Percentiles rank a stretch among this genome's conserved stretches.
phyloP scores from a whole-genome alignment of 78 protist species.

The Dictyostelium firmibasis region DNA sequence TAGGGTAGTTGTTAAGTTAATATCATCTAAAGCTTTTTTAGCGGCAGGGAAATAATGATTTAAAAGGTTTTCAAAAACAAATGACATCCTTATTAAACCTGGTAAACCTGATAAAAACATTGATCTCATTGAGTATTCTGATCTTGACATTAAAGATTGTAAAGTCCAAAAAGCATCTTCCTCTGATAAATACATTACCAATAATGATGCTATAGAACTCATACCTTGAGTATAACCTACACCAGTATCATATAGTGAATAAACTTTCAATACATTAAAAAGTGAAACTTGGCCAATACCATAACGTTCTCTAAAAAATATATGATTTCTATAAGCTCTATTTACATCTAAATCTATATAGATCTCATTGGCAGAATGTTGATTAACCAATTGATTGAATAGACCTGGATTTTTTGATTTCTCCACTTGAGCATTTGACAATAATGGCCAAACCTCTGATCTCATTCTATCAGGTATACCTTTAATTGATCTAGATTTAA shows the following conservation, averaged over 20 bases:
- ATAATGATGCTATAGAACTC: slow-evolving; percentile 54
- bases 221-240: slow-evolving; percentile 75
- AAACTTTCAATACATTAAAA: slow-evolving; percentile 55
- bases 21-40: slow-evolving; percentile 8
- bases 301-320: slow-evolving; percentile 55
- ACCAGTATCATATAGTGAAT: neutral
- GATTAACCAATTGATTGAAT: neutral
- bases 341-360: slow-evolving; percentile 56
- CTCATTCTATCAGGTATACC: slow-evolving; percentile 68
- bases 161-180: slow-evolving; percentile 76
- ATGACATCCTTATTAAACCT: slow-evolving; percentile 19
- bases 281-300: slow-evolving; percentile 66
- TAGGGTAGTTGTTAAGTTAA: neutral
- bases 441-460: slow-evolving; percentile 22
- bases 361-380: neutral
- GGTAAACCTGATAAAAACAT: slow-evolving; percentile 31
- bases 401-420: neutral
- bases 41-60: slow-evolving; percentile 6
- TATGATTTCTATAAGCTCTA: slow-evolving; percentile 43
- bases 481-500: slow-evolving; percentile 26
- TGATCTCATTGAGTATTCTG: slow-evolving; percentile 10
- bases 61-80: slow-evolving; percentile 33
- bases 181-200: slow-evolving; percentile 61
- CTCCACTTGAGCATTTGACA: neutral
- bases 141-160: slow-evolving; percentile 41